Conservation (phyloP, 768 basidiomycete species). For the Mycena amicta region DNA sequence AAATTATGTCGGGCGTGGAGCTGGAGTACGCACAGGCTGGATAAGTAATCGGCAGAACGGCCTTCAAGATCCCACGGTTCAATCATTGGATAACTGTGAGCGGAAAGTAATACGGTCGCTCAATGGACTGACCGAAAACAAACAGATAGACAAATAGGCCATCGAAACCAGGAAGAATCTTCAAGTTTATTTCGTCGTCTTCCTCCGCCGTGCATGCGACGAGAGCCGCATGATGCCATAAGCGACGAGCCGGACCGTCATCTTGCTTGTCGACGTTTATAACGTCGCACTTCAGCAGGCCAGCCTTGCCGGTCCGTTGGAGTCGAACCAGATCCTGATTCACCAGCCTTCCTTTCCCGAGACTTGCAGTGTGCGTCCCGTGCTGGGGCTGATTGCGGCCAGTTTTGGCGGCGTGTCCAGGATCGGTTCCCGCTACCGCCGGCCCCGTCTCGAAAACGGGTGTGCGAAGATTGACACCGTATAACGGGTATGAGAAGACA, state of each 20-base stretch:
- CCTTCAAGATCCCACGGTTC: too few species aligned
- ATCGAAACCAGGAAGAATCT: conserved; percentile 17
- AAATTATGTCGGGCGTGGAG: too few species aligned
- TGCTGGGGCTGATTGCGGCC: conserved; percentile 15
- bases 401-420: conserved; percentile 25
- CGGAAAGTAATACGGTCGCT: too few species aligned
- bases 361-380: conserved; percentile 22
- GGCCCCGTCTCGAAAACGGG: conserved; percentile 28
- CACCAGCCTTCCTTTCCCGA: conserved; percentile 25
- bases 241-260: conserved; percentile 23
- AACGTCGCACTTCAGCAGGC: conserved; percentile 10
- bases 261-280: conserved; percentile 26
- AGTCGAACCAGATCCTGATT: conserved; percentile 26
- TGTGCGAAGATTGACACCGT: conserved; percentile 24
- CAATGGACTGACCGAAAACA: too few species aligned
- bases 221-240: conserved; percentile 18
- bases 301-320: conserved; percentile 4
- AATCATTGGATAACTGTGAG: too few species aligned
- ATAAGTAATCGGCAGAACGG: too few species aligned
- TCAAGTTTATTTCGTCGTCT: not conserved
- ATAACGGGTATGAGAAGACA: conserved; percentile 22
- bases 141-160: conserved; percentile 31
- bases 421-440: conserved; percentile 15
- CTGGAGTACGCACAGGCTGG: too few species aligned
- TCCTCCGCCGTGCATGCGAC: not conserved